These are phyloP conservation scores for Telfairia occidentalis DNA, from an alignment of 331 rosid genomes.

Conservation along the genomic window DNA sequence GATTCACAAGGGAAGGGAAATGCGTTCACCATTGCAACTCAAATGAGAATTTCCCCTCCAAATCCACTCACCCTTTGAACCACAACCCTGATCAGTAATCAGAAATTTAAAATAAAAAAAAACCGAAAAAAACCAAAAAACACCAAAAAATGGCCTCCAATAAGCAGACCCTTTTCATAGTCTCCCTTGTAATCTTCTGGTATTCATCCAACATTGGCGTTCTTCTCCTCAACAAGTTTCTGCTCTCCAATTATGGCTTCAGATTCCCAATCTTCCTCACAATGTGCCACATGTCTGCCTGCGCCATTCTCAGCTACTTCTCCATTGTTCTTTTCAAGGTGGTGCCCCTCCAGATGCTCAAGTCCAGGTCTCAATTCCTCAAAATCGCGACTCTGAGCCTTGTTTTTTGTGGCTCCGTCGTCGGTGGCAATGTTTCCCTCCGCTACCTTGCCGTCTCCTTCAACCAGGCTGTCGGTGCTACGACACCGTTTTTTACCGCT, in stretches of 20 bases:
- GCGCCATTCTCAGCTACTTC: conserved; percentile 74
- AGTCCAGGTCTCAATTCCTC: conserved; percentile 69
- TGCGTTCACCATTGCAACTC: conserved; percentile 4
- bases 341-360: conserved; percentile 73
- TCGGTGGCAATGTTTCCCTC: conserved; percentile 86
- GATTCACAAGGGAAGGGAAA: conserved; percentile 17
- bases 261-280: conserved; percentile 94
- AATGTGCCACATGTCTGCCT: conserved; percentile 97
- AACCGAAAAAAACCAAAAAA: not conserved
- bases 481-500: conserved; percentile 94
- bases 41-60: not conserved
- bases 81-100: not conserved
- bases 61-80: conserved; percentile 1
- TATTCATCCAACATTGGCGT: conserved; percentile 92
- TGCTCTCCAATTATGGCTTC: conserved; percentile 84
- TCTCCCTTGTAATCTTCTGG: conserved; percentile 58
- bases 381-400: conserved; percentile 74
- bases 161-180: conserved; percentile 37
- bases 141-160: conserved; percentile 7
- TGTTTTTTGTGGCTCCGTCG: conserved; percentile 88
- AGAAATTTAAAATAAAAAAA: not conserved
- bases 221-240: conserved; percentile 76
- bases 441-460: conserved; percentile 87
- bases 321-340: conserved; percentile 74
- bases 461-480: conserved; percentile 94